Evolutionary conservation across 2,329 filamentous ascomycete genomes (phyloP), one percentile per base, ranked within the genome.

Genomic region (Cucurbitaria berberidis): DNA sequence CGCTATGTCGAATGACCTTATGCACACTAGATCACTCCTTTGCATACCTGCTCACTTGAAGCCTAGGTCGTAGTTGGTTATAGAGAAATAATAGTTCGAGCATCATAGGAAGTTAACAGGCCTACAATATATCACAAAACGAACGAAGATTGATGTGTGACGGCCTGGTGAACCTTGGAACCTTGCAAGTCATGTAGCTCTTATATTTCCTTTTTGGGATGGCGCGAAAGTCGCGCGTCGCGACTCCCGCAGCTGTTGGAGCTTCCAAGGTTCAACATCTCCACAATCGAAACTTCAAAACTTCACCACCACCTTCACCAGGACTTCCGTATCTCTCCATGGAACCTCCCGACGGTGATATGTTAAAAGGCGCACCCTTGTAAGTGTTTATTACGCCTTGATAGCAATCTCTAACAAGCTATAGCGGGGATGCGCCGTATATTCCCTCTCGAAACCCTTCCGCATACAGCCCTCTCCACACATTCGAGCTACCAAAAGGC

Each of bases 381-480:
- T 73, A 61, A 55, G 64, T 54, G 22, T 18, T 9, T n/a, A 15
- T 18, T 8, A 18, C 21, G 13, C 16, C 5, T 29, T 15, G n/a
- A 22, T 11, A 24, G 22, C n/a, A 29, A 19, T 26, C 24, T 21
- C 57, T 68, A 41, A 69, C 55, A 47, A 18, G 39, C 15, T 41
- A 35, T 52, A 73, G 70, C 45, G 61, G 59, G 46, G 67, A 70
- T 56, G 59, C 66, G 45, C 53, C 67, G 34, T 51, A 55, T 24
- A 48, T 57, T 22, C 59, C 63, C 10, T 53, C 57, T 38, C 65
- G 72, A 57, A 51, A 59, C 38, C 60, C 80, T 18, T 87, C 85
- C 3, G 66, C 76, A 49, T 98, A 97, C 80, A 88, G 86, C 51
- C 87, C 93, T 0, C 82, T 96, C 24, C 78, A 86, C 48, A 89